Conservation (phyloP, 1,139 yeast genomes). For the Taphrina confusa region DNA sequence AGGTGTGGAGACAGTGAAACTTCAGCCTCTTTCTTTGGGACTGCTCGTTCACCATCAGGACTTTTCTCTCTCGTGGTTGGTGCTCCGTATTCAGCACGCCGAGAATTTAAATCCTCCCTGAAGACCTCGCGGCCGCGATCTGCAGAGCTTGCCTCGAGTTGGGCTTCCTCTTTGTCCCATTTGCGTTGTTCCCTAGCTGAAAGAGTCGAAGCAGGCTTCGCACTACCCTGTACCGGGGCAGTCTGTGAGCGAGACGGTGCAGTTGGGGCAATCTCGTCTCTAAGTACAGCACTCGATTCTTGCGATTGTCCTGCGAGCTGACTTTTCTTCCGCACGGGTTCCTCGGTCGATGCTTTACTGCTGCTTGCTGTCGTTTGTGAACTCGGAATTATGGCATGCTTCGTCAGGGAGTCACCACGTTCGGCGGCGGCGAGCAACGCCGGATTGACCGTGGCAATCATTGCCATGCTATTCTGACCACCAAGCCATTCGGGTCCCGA, state of each 20-base stretch:
- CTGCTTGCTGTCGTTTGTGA: background rate
- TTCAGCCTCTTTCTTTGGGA: background rate
- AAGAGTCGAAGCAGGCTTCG: background rate
- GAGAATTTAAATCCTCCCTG: constrained; percentile 19
- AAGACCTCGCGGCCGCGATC: constrained; percentile 1
- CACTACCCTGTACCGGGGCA: background rate
- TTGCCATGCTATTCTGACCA: constrained; percentile 9
- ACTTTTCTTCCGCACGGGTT: background rate
- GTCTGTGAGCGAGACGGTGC: background rate
- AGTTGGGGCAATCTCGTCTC: background rate
- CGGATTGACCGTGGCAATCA: constrained; percentile 24
- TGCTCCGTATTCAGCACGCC: constrained; percentile 29
- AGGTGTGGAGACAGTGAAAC: background rate
- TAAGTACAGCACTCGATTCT: background rate
- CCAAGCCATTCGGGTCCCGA: constrained; percentile 8
- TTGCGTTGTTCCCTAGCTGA: constrained; percentile 22
- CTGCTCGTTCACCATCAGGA: too few relatives aligned
- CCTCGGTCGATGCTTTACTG: background rate
- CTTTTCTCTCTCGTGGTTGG: background rate
- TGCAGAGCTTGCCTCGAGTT: background rate
- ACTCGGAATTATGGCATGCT: background rate
- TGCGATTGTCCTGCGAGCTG: background rate
- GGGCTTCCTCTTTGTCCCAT: constrained; percentile 17
- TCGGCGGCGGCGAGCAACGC: constrained; percentile 9
- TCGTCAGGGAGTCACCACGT: constrained; percentile 6